Evolutionary conservation across 768 basidiomycete species (phyloP), one percentile per base, ranked within the genome.

Genomic region (Tubosaeta sp.): DNA sequence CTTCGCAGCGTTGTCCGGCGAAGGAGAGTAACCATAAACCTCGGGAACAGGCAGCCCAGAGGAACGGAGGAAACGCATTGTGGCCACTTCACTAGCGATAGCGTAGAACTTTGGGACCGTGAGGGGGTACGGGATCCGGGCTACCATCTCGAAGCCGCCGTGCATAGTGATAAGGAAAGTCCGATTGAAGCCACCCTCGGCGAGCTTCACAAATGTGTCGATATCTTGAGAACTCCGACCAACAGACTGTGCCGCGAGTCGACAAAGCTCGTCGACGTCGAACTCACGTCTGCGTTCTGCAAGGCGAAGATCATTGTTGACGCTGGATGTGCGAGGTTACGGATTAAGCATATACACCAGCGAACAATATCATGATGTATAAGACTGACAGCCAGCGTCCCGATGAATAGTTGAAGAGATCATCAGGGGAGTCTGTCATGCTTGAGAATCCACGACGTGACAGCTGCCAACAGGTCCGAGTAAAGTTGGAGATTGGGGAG

Each of bases 121-220:
- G 14, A 35, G 25, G 0, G 26, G 51, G 25, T 43, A 48, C 26
- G 46, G 51, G 17, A 48, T 48, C 17, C 50, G 50, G 2, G 43
- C 50, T 11, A 52, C 57, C 57, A 64, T 50, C 41, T 50, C 41
- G 53, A 63, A 62, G 69, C 27, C 27, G 27, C 27, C 27, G 27
- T 29, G 27, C 27, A 29, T 29, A 29, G 27, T 29, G 27, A 29
- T 59, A 48, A 70, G 59, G 53, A 70, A 70, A 14, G 42, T 27
- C 3, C 42, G 42, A 10, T 43, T 27, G 25, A 43, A 43, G 10
- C 42, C 42, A 7, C 42, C 42, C 42, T 43, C 42, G 13, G 25
- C 42, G 25, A 43, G 42, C 11, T 43, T 43, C 13, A 10, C 12
- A 25, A 43, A 25, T 6, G 6, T 6, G 13, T 4, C 25, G 42